Evolutionary conservation across 139 green algal genomes (phyloP), one percentile per base, ranked within the genome.

Genomic region (Closterium sp.): DNA sequence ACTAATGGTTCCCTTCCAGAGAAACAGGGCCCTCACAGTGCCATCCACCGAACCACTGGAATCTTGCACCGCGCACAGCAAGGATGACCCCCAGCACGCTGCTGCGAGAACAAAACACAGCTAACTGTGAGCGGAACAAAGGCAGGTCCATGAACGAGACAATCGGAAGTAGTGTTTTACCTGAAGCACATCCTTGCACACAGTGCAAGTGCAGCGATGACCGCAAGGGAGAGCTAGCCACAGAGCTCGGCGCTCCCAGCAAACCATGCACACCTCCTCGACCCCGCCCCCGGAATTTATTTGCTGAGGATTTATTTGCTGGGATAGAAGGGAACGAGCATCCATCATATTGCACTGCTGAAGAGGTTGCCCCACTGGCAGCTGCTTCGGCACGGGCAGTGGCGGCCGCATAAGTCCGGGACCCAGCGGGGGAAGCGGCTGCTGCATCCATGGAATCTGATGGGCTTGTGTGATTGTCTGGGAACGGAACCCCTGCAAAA

Each of bases 171-270:
- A 13, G 19, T 28, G 22, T 13, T 31, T 29, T 87, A 88, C 85
- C 85, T 88, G 29, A 28, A 88, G 85, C 29, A 88, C 30, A 13
- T 88, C 85, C 22, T 88, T 88, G 85, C 85, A 88, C 29, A 88
- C 85, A 31, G 30, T 88, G 85, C 85, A 88, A 32, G 30, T 31
- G 29, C 29, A 38, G 13, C 85, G 85, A 13, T 88, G 85, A 88
- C 85, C 85, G 22, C 85, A 88, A 88, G 85, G 85, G 85, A 88
- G 85, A 32, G 85, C 85, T 24, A 38, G 85, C 85, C 85, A 88
- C 85, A 88, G 30, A 88, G 85, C 85, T 13, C 85, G 29, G 27
- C 85, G 29, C 30, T 32, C 85, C 29, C 29, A 88, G 85, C 85
- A 88, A 31, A 32, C 85, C 30, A 32, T 88, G 85, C 85, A 88